Conservation (phyloP, 2,329 filamentous ascomycete genomes). For the Penicillium sp. region DNA sequence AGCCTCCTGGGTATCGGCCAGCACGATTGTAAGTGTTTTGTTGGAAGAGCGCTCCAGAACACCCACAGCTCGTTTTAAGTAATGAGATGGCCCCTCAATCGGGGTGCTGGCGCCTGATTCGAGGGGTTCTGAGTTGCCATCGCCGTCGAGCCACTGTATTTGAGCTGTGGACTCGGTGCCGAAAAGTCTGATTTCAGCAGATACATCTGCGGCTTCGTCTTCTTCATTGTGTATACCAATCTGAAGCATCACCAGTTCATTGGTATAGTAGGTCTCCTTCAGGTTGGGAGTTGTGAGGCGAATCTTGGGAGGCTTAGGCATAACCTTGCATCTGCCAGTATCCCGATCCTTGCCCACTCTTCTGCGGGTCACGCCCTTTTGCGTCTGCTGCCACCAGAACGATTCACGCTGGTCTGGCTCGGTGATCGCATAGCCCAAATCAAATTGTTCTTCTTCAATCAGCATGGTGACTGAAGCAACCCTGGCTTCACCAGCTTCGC, state of each 20-base stretch:
- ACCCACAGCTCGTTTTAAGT: slow-evolving; percentile 37
- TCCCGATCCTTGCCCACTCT: slow-evolving; percentile 48
- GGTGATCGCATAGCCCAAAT: slow-evolving; percentile 64
- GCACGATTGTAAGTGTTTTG: slow-evolving; percentile 42
- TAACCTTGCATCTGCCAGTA: slow-evolving; percentile 64
- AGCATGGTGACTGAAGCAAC: slow-evolving; percentile 64
- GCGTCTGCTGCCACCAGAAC: slow-evolving; percentile 46
- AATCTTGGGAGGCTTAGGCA: slow-evolving; percentile 90
- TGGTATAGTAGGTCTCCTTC: slow-evolving; percentile 75
- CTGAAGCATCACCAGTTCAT: slow-evolving; percentile 69
- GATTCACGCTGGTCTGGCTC: slow-evolving; percentile 36
- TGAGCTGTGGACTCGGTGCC: slow-evolving; percentile 54
- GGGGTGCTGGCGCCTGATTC: slow-evolving; percentile 29
- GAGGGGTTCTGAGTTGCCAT: slow-evolving; percentile 20
- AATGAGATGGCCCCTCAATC: slow-evolving; percentile 31
- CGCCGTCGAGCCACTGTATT: slow-evolving; percentile 49
- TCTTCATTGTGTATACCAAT: slow-evolving; percentile 79
- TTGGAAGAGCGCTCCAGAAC: slow-evolving; percentile 35
- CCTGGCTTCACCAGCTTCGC: slow-evolving; percentile 76
- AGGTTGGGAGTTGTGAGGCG: slow-evolving; percentile 66
- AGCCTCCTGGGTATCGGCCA: slow-evolving; percentile 54
- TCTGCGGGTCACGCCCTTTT: slow-evolving; percentile 37
- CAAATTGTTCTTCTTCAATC: slow-evolving; percentile 65
- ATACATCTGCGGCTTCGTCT: slow-evolving; percentile 71
- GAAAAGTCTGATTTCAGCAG: slow-evolving; percentile 66